Base-by-base conservation (phyloP, 2,329 filamentous ascomycete genomes). In the Magnaporthiopsis rhizophila region DNA sequence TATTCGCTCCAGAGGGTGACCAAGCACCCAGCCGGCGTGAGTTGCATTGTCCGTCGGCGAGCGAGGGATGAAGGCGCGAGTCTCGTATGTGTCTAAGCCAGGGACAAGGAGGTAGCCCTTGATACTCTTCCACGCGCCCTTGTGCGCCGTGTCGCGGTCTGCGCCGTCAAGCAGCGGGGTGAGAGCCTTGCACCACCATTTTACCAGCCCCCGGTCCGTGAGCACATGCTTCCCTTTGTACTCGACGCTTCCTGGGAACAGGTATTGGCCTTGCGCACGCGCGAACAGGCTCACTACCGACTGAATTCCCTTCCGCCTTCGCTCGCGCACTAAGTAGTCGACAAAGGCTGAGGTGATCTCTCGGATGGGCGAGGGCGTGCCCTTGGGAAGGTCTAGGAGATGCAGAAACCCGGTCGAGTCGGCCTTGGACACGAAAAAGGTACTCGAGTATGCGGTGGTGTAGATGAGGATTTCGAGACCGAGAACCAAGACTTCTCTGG, bases 371-470 rank as follows among this genome's bases (percentile, higher is more conserved):
- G 91, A 95, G 0, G 85, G 80, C 0, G 82, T 80, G n/a, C 84
- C 81, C 69, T 79, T 83, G 21, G 87, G 84, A 0, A 90, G 79
- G 24, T 84, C 78, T 50, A 93, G 79, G 2, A 89, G 80, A 68
- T 87, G 81, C 12, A 97, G 78, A 73, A 92, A 96, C 30, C 96
- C 95, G 0, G 94, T 97, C 12, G 95, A 97, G 77, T 99, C 95
- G 61, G 95, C 95, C 76, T 99, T 99, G 67, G 93, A 94, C 30
- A 99, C 89, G 74, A 99, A 99, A 64, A 98, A 83, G 4, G 91
- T 97, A 1, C 90, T 96, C 30, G 92, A 84, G 69, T 85, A 84
- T 59, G 85, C 84, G 0, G 93, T 97, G 0, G 87, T 90, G 76
- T 96, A 99, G 66, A 99, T 84, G 70, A 95, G 83, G 62, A 97